Percentiles rank a stretch among this genome's conserved stretches.
phyloP scores from a whole-genome alignment of 768 basidiomycete species.

The Chiua virens region DNA sequence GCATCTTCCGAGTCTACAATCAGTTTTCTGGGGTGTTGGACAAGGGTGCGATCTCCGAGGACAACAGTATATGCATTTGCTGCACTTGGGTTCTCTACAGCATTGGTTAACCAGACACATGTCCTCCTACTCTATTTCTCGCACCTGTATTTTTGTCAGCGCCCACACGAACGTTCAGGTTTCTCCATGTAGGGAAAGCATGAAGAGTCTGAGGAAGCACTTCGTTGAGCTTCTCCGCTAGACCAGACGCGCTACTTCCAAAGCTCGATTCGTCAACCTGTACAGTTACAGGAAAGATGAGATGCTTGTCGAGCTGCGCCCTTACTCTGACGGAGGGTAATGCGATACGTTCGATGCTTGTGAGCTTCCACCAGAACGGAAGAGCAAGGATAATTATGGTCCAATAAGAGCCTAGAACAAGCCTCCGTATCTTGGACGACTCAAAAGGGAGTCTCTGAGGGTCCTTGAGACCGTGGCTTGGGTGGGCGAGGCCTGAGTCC shows the following conservation, averaged over 20 bases:
- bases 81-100: slow-evolving; percentile 11
- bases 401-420: slow-evolving; percentile 78
- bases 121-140: slow-evolving; percentile 14
- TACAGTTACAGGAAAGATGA: slow-evolving; percentile 45
- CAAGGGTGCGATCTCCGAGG: slow-evolving; percentile 24
- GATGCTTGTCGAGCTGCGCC: slow-evolving; percentile 45
- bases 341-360: slow-evolving; percentile 81
- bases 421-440: slow-evolving; percentile 46
- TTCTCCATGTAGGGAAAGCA: slow-evolving; percentile 40
- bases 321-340: slow-evolving; percentile 64
- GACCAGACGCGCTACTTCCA: neutral
- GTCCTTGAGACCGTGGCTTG: slow-evolving; percentile 35
- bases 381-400: slow-evolving; percentile 69
- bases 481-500: slow-evolving; percentile 17
- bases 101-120: slow-evolving; percentile 3
- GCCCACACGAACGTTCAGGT: slow-evolving; percentile 39
- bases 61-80: slow-evolving; percentile 20
- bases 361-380: slow-evolving; percentile 93
- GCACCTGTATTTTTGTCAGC: slow-evolving; percentile 34
- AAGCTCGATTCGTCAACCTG: slow-evolving; percentile 35
- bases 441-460: slow-evolving; percentile 57
- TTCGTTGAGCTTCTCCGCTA: slow-evolving; percentile 32
- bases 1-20: slow-evolving; percentile 23
- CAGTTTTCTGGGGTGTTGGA: slow-evolving; percentile 21
- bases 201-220: slow-evolving; percentile 16